phyloP scores from a whole-genome alignment of 2,329 filamentous ascomycete genomes.

The Elsinoe australis region DNA sequence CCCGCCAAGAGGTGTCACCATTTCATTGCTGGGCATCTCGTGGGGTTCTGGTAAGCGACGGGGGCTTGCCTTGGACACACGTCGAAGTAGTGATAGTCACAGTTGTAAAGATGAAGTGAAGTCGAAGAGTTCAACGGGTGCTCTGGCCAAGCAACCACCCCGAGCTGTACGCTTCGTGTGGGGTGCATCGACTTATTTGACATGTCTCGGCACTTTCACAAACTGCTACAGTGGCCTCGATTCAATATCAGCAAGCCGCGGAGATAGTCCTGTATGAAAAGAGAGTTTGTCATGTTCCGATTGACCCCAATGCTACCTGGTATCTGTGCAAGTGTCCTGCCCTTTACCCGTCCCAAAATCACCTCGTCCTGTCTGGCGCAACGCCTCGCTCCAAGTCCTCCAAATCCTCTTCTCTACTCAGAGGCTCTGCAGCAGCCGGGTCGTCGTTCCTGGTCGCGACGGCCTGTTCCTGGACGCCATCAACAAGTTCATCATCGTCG shows the following conservation, averaged over 20 bases:
- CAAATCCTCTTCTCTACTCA: slow-evolving; percentile 28
- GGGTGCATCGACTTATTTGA: not conserved
- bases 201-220: not conserved
- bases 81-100: not conserved
- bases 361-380: slow-evolving; percentile 19
- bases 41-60: too few species aligned
- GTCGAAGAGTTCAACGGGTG: not conserved
- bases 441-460: slow-evolving; percentile 28
- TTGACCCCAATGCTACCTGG: slow-evolving; percentile 1
- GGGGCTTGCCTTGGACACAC: too few species aligned
- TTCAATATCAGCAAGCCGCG: too few species aligned
- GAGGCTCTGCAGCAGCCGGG: slow-evolving; percentile 26
- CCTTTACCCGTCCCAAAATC: slow-evolving; percentile 1
- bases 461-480: slow-evolving; percentile 30
- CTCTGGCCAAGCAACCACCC: slow-evolving; percentile 8
- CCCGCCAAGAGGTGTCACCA: too few species aligned
- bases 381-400: slow-evolving; percentile 32
- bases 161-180: too few species aligned
- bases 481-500: slow-evolving; percentile 23
- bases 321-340: slow-evolving; percentile 10
- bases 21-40: too few species aligned
- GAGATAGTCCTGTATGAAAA: too few species aligned
- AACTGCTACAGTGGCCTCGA: too few species aligned
- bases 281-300: not conserved
- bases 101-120: not conserved